Conservation (phyloP, 2,329 filamentous ascomycete genomes). For the Thelonectria blattea region DNA sequence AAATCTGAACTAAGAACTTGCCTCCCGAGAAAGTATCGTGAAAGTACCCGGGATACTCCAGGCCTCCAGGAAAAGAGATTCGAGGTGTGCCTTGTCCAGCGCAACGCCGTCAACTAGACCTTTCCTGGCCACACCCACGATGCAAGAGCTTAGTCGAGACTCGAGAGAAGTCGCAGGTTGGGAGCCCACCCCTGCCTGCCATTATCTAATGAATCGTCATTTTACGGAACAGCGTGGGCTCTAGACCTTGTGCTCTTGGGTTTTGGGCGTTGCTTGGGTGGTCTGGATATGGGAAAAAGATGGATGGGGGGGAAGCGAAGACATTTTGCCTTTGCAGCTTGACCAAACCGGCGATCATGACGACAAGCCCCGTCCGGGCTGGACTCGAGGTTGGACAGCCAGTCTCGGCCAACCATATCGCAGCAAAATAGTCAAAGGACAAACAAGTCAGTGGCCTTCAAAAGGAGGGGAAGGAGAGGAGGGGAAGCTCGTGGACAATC, state of each 20-base stretch:
- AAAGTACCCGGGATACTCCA: slow-evolving; percentile 20
- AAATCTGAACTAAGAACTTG: slow-evolving; percentile 8
- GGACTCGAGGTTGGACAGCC: slow-evolving; percentile 15
- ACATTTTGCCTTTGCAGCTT: slow-evolving; percentile 13
- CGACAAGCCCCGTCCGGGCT: slow-evolving; percentile 25
- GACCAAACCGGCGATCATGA: slow-evolving; percentile 32
- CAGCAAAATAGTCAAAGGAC: slow-evolving; percentile 1
- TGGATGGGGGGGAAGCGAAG: slow-evolving; percentile 3
- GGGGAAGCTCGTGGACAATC: not conserved
- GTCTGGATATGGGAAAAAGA: not conserved
- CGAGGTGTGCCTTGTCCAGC: slow-evolving; percentile 5
- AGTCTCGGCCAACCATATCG: not conserved
- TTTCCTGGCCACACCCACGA: slow-evolving; percentile 9
- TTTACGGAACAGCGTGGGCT: slow-evolving; percentile 21
- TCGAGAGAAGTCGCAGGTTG: slow-evolving; percentile 5
- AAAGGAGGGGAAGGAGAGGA: slow-evolving; percentile 10
- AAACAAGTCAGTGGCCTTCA: slow-evolving; percentile 1
- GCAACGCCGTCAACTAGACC: slow-evolving; percentile 8
- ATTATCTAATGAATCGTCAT: slow-evolving; percentile 20
- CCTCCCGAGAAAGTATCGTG: slow-evolving; percentile 17
- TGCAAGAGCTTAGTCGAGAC: slow-evolving; percentile 19
- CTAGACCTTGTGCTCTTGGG: slow-evolving; percentile 3
- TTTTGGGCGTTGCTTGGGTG: slow-evolving; percentile 1
- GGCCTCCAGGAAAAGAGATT: not conserved
- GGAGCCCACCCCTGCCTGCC: slow-evolving; percentile 13